phyloP scores from a whole-genome alignment of 208 protist genomes.

The Leishmania gerbilli region DNA sequence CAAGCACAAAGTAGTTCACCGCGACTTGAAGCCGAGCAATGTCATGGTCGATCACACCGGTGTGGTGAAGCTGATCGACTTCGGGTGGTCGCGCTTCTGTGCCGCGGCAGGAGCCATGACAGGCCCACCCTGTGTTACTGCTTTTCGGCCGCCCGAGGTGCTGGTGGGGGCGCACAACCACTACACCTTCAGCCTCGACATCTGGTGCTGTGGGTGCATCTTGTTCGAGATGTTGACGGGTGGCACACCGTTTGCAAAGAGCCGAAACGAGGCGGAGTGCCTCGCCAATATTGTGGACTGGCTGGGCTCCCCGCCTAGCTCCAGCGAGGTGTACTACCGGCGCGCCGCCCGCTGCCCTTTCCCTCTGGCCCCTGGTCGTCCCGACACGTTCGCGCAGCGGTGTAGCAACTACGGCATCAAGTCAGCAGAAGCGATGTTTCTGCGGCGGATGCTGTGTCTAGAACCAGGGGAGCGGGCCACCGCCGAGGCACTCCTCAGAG shows the following conservation, averaged over 20 bases:
- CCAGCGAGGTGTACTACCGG: slow-evolving; percentile 53
- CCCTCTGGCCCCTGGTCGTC: slow-evolving; percentile 31
- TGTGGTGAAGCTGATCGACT: slow-evolving; percentile 87
- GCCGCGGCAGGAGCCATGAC: slow-evolving; percentile 50
- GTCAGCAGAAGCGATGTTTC: slow-evolving; percentile 44
- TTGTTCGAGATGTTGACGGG: slow-evolving; percentile 98
- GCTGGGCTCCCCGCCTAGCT: slow-evolving; percentile 68
- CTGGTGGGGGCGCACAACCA: slow-evolving; percentile 53
- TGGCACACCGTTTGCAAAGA: slow-evolving; percentile 89
- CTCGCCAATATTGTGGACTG: slow-evolving; percentile 71
- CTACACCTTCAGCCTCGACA: slow-evolving; percentile 94
- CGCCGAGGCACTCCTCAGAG: slow-evolving; percentile 52
- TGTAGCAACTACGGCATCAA: slow-evolving; percentile 52
- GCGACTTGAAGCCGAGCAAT: slow-evolving; percentile 91
- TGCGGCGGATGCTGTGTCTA: slow-evolving; percentile 77
- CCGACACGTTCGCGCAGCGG: slow-evolving; percentile 53
- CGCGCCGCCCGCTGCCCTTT: slow-evolving; percentile 7
- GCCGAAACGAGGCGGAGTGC: slow-evolving; percentile 56
- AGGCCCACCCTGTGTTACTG: slow-evolving; percentile 67
- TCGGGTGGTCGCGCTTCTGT: slow-evolving; percentile 79
- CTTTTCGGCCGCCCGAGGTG: slow-evolving; percentile 82
- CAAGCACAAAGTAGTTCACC: slow-evolving; percentile 73
- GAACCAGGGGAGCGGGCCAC: slow-evolving; percentile 65
- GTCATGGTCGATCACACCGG: slow-evolving; percentile 81
- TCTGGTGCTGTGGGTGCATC: slow-evolving; percentile 97